phyloP scores from a whole-genome alignment of 495 filamentous ascomycete genomes.

The Penicillium lagena region DNA sequence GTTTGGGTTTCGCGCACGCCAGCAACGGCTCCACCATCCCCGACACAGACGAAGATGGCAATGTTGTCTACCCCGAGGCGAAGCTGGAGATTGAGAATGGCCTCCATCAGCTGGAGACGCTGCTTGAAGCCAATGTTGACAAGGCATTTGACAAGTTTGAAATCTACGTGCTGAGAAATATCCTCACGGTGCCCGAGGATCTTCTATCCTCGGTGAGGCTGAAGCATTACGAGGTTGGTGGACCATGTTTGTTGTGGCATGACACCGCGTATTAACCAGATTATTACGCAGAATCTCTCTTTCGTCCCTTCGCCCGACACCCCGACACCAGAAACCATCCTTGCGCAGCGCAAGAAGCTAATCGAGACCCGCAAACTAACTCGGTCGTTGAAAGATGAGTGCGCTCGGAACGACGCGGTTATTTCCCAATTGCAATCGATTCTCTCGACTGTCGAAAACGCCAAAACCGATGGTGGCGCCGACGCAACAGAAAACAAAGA shows the following conservation, averaged over 20 bases:
- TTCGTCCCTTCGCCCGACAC: conserved; percentile 25
- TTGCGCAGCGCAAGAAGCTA: conserved; percentile 65
- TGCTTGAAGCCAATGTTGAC: conserved; percentile 77
- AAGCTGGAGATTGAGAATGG: conserved; percentile 83
- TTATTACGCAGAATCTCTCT: conserved; percentile 25
- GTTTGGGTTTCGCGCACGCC: conserved; percentile 63
- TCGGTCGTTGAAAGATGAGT: conserved; percentile 64
- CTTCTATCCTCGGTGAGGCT: conserved; percentile 71
- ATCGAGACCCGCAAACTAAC: conserved; percentile 78
- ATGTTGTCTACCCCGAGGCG: conserved; percentile 49
- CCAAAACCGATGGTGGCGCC: conserved; percentile 17
- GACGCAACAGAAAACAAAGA: conserved; percentile 3
- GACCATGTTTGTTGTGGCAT: conserved; percentile 5
- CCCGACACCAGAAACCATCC: conserved; percentile 60
- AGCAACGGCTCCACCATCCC: conserved; percentile 38
- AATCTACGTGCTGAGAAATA: conserved; percentile 81
- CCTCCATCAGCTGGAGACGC: conserved; percentile 85
- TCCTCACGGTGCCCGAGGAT: conserved; percentile 69
- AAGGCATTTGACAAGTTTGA: conserved; percentile 76
- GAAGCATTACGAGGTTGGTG: conserved; percentile 73
- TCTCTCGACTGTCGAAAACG: conserved; percentile 24
- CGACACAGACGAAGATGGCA: conserved; percentile 49
- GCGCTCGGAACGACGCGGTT: conserved; percentile 66
- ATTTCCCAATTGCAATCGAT: conserved; percentile 60
- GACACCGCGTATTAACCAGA: conserved; percentile 5